Base-by-base conservation (phyloP, 2,329 filamentous ascomycete genomes). In the Verticillium albo-atrum region DNA sequence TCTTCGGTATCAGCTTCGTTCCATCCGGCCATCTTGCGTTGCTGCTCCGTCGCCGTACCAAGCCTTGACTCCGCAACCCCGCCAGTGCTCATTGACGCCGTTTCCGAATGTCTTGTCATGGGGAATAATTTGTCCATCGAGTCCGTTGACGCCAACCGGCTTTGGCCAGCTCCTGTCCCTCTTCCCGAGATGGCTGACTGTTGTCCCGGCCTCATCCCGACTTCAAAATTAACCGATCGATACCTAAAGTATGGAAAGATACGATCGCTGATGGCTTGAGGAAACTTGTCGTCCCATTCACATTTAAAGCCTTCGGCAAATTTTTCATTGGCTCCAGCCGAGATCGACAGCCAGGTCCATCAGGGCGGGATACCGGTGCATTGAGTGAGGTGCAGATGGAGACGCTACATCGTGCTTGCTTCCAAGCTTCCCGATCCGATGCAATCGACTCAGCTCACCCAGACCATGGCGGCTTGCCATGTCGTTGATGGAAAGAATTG, bases 271-370 rank as follows among this genome's bases (percentile, higher is more conserved):
- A 47, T 4, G 37, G n/a, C n/a, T 47, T 47, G 37, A 23, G 23
- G 9, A 25, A 47, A 7, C n/a, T 10, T 47, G n/a, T 47, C 37
- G 3, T 23, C n/a, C n/a, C 9, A n/a, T 47, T 47, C 37, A 20
- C 7, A n/a, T 20, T 23, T 23, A 27, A 34, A 14, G 30, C 26
- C 53, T 60, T 68, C 67, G n/a, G 60, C 65, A 63, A 15, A 25
- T 55, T 55, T 55, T 34, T 55, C 54, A 55, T 55, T 55, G 54
- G 54, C 28, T 34, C 30, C 9, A 1, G 23, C 32, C 4, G 17
- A 7, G 20, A 55, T 55, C 30, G 32, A 14, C 54, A 20, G 20
- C 6, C 37, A 47, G 20, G n/a, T 47, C 37, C 37, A 47, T 47
- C 37, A 23, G 37, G 3, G n/a, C 37, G n/a, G 37, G 7, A 47